Percentiles rank a stretch among this genome's conserved stretches.
Evolutionary conservation across 176 grass and related monocot genomes (phyloP).

Genomic region (Areca catechu): DNA sequence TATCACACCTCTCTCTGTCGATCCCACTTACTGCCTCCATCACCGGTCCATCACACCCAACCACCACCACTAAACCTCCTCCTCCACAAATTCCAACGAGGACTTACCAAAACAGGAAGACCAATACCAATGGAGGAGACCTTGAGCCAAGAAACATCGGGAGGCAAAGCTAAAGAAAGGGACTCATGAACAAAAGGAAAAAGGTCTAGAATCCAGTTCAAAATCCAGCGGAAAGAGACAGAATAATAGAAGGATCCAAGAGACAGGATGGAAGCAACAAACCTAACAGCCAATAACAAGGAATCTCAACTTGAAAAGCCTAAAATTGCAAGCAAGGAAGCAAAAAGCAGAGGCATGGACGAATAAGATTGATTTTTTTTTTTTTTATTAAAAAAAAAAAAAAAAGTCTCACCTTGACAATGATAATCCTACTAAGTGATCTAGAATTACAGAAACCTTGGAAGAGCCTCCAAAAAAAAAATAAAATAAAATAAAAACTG

Average conservation of each 20-base stretch:
- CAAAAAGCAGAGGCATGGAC: neutral
- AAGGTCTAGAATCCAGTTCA: neutral
- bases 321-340: neutral
- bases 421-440: constrained; percentile 6
- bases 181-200: neutral
- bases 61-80: neutral
- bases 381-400: neutral
- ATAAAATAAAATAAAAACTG: neutral
- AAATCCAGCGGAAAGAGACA: neutral
- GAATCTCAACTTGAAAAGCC: neutral
- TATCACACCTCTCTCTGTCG: constrained; percentile 4
- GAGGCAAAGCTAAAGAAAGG: too few species aligned
- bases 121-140: neutral
- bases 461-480: neutral
- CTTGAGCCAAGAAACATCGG: too few species aligned
- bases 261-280: neutral
- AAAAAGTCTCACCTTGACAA: constrained; percentile 10
- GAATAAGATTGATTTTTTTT: neutral
- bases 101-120: neutral
- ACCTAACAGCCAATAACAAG: neutral
- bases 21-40: neutral
- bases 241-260: too few species aligned
- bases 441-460: constrained; percentile 4
- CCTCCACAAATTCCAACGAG: constrained; percentile 1
- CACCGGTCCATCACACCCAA: neutral